Evolutionary conservation across 768 basidiomycete species (phyloP), one percentile per base, ranked within the genome.

Genomic region (Omphalotus guepiniiformis): DNA sequence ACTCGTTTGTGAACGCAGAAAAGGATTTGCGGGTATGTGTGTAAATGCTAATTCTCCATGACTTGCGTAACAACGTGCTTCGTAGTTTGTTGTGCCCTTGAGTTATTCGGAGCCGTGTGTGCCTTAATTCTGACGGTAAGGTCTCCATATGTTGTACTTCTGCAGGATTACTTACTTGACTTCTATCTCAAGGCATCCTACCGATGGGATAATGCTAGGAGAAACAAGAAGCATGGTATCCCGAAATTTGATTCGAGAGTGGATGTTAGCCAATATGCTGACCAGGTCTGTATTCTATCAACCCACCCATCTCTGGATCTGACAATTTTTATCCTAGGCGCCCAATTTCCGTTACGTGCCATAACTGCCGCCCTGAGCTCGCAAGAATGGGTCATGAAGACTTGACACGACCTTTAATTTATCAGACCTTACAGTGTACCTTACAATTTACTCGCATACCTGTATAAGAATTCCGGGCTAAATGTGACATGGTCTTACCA

Each of bases 201-300:
- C 55, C 76, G 78, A 32, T 54, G 63, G 55, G 84, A 86, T 23
- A 88, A 88, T 49, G 65, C 69, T 4, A 69, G 70, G 13, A 68
- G 85, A 32, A 73, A 87, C 55, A 64, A 61, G 36, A 49, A 65
- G 22, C 76, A 80, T 48, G 85, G 85, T 1, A 70, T 69, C 43
- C 75, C 73, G 1, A 62, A 68, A 42, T 64, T 63, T 6, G 64
- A 74, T 49, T 69, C 67, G 6, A 72, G 65, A 16, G 79, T 87
- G 16, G 77, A 88, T 54, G 85, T 82, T 0, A 69, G 73, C 22
- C 75, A 83, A 51, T 59, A 84, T 6, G 85, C 85, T 1, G 85
- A 88, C 56, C 71, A 80, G 68, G 85, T 47, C 3, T 21, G 38
- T 22, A n/a, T 6, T 30, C n/a, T 84, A 50, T 23, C 70, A 34